phyloP scores from a whole-genome alignment of 140 eudicot species.

The Bidens hawaiensis region DNA sequence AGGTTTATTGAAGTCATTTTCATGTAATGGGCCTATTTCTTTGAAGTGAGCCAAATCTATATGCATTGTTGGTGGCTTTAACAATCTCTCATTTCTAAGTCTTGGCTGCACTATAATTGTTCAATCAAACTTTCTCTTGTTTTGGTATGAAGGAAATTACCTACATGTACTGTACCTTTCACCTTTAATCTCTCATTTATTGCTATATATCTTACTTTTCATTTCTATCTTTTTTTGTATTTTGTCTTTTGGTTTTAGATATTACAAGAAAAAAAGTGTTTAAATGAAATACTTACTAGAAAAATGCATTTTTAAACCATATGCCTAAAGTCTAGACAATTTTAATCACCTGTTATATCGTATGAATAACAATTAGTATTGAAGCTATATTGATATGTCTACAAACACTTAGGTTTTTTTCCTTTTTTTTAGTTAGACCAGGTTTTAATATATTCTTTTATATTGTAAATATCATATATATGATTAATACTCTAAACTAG shows the following conservation, averaged over 20 bases:
- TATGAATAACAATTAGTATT: too few species aligned
- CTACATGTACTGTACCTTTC: conserved; percentile 11
- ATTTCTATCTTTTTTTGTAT: background rate
- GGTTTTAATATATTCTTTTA: background rate
- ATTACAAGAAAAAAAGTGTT: conserved; percentile 1
- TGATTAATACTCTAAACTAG: background rate
- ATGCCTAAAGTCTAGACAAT: background rate
- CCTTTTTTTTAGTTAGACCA: too few species aligned
- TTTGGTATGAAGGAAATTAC: conserved; percentile 25
- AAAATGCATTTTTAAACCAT: background rate
- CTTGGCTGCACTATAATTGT: conserved; percentile 18
- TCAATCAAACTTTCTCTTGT: conserved; percentile 23
- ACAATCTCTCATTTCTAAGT: conserved; percentile 18
- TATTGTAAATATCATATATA: background rate
- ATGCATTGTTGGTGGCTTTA: conserved; percentile 16
- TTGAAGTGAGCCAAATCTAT: conserved; percentile 11
- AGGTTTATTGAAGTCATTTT: conserved; percentile 20
- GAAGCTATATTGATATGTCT: too few species aligned
- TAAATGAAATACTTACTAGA: background rate
- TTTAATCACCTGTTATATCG: too few species aligned
- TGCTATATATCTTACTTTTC: background rate
- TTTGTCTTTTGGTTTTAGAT: background rate
- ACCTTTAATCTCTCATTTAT: conserved; percentile 15
- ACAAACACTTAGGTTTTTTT: too few species aligned
- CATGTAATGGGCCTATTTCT: conserved; percentile 18